Conservation (phyloP, 192 early-diverging fungal genomes). For the Pilobolus umbonatus region DNA sequence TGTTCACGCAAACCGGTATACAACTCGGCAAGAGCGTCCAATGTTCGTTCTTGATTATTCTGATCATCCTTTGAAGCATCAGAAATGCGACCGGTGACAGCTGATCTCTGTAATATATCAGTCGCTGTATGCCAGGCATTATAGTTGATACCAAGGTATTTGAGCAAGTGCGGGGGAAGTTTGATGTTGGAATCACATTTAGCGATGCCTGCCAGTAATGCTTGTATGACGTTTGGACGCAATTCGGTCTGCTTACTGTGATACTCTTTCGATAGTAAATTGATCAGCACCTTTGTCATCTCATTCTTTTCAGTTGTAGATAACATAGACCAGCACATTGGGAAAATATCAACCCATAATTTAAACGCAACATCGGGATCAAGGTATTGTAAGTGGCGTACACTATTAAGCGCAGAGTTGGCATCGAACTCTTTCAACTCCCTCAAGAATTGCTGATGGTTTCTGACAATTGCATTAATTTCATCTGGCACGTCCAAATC, state of each 20-base stretch:
- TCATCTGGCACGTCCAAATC: slow-evolving; percentile 29
- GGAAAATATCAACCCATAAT: slow-evolving; percentile 85
- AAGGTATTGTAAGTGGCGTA: slow-evolving; percentile 65
- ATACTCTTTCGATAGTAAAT: slow-evolving; percentile 87
- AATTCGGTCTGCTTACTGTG: slow-evolving; percentile 73
- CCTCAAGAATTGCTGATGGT: slow-evolving; percentile 61
- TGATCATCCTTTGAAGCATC: slow-evolving; percentile 76
- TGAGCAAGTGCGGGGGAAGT: slow-evolving; percentile 91
- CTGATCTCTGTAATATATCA: slow-evolving; percentile 75
- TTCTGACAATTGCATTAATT: slow-evolving; percentile 39
- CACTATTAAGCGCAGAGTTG: slow-evolving; percentile 45
- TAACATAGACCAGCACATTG: slow-evolving; percentile 75
- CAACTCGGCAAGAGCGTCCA: slow-evolving; percentile 87
- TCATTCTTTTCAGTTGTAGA: slow-evolving; percentile 76
- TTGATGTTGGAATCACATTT: slow-evolving; percentile 65
- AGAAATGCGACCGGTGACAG: slow-evolving; percentile 34
- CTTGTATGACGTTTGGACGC: slow-evolving; percentile 94
- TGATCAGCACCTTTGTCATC: slow-evolving; percentile 74
- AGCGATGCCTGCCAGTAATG: slow-evolving; percentile 82
- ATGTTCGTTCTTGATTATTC: slow-evolving; percentile 78
- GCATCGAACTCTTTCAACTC: slow-evolving; percentile 47
- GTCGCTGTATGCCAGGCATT: slow-evolving; percentile 90
- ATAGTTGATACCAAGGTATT: slow-evolving; percentile 86
- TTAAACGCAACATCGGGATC: slow-evolving; percentile 62
- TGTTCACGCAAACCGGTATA: slow-evolving; percentile 81